Evolutionary conservation across 805 yeast genomes (phyloP), one percentile per base, ranked within the genome.

Genomic region (Scheffersomyces coipomensis): DNA sequence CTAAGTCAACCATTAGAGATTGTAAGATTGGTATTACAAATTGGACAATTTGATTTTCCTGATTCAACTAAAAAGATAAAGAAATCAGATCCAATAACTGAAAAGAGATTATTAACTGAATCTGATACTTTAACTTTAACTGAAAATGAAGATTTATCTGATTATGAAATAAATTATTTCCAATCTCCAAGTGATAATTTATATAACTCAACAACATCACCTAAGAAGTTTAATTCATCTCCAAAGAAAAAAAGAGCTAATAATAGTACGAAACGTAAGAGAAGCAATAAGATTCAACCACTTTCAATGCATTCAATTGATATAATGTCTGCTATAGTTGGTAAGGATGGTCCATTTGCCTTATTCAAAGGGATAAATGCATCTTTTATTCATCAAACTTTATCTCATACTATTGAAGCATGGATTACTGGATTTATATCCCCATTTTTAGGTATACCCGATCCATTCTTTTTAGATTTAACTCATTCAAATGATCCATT

Each of bases 351-450:
- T 19, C 82, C 81, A 15, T 68, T 78, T 49, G 88, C 89, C 3
- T 60, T 83, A 8, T 81, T 87, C 70, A 73, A 87, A 52, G 88
- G 89, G 9, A 75, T 81, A 29, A 84, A 86, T 55, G 84, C 96
- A 2, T 75, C 95, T 0, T 91, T 89, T 52, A 71, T 93, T 15
- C 75, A 85, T 55, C 83, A 77, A 38, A 85, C 95, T 0, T 67
- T 88, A 15, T 78, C 83, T 2, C 78, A 81, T 35, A 85, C 96
- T 0, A 65, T 89, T 33, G 91, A 87, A 54, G 88, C 96, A 1
- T 90, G 98, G 97, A 71, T 89, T 34, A 85, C 95, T 0, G 97
- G 97, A 3, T 78, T 90, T 46, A 56, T 89, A 6, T 82, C 96
- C 4, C 93, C 97, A 2, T 65, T 87, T 33, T 60, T 86, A 37